phyloP scores from a whole-genome alignment of 75 land plant genomes.

The Cunninghamia lanceolata region DNA sequence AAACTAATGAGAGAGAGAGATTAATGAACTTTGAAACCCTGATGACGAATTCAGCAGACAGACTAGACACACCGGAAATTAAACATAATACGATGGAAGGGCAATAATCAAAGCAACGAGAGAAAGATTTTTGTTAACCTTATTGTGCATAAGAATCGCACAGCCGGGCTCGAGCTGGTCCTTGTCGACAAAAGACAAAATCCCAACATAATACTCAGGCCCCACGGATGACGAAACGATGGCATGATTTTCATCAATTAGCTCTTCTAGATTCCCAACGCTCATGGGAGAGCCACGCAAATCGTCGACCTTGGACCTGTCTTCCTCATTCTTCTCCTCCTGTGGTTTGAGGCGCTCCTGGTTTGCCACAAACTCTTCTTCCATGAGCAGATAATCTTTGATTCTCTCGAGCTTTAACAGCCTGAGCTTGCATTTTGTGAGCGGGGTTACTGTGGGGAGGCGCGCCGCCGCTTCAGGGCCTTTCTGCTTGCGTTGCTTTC shows the following conservation, averaged over 20 bases:
- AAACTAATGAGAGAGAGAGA: too few relatives aligned
- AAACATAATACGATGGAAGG: too few relatives aligned
- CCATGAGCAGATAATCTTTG: conserved; percentile 86
- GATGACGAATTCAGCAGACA: too few relatives aligned
- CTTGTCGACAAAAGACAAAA: conserved; percentile 86
- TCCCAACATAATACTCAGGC: conserved; percentile 85
- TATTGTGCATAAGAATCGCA: conserved; percentile 90
- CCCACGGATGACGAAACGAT: conserved; percentile 88
- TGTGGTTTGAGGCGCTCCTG: conserved; percentile 91
- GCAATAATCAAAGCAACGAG: too few relatives aligned
- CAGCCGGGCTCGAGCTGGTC: conserved; percentile 94
- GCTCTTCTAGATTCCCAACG: conserved; percentile 85
- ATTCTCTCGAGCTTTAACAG: conserved; percentile 86
- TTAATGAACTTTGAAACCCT: too few relatives aligned
- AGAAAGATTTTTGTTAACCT: conserved; percentile 25
- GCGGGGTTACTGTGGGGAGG: conserved; percentile 73
- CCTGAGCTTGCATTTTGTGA: conserved; percentile 82
- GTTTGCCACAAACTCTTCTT: conserved; percentile 81
- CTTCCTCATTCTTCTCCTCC: conserved; percentile 92
- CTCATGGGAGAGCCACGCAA: conserved; percentile 89
- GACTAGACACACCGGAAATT: too few relatives aligned
- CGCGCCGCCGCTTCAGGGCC: conserved; percentile 90
- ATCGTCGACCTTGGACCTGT: conserved; percentile 88
- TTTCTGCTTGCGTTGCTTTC: conserved; percentile 91
- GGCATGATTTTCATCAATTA: conserved; percentile 90